Percentiles rank a stretch among this genome's conserved stretches.
phyloP scores from a whole-genome alignment of 495 filamentous ascomycete genomes.

The Mytilinidion resinicola region DNA sequence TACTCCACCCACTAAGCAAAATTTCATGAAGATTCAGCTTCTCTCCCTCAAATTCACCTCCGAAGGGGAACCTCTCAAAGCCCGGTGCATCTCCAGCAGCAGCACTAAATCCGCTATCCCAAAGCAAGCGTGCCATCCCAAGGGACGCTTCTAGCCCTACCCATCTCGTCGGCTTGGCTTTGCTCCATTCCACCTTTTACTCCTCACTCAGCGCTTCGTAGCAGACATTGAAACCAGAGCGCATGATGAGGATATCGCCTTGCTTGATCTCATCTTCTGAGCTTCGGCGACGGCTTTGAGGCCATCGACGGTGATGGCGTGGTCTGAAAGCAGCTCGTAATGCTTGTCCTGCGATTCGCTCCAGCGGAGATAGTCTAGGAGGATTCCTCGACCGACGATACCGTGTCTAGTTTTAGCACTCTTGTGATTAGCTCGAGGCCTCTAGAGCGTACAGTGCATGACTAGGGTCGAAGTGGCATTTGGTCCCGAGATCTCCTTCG shows the following conservation, averaged over 20 bases:
- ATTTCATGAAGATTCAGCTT: not conserved
- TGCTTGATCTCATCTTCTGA: constrained; percentile 45
- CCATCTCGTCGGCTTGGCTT: constrained; percentile 35
- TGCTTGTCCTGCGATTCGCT: not conserved
- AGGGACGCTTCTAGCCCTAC: constrained; percentile 46
- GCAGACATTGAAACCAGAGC: constrained; percentile 22
- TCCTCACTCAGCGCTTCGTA: not conserved
- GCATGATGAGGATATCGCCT: constrained; percentile 51
- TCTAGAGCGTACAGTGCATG: too few relatives aligned
- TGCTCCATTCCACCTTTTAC: constrained; percentile 27
- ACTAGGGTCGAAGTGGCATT: too few relatives aligned
- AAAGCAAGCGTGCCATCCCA: constrained; percentile 32
- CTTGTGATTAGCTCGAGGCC: too few relatives aligned
- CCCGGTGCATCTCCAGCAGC: constrained; percentile 30
- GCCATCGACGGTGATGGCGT: not conserved
- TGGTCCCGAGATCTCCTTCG: too few relatives aligned
- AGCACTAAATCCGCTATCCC: constrained; percentile 29
- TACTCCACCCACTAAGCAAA: not conserved
- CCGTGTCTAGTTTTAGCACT: constrained; percentile 26
- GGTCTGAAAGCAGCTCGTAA: not conserved
- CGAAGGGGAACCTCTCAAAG: constrained; percentile 18
- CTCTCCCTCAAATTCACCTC: not conserved
- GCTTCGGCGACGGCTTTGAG: constrained; percentile 40
- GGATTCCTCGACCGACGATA: constrained; percentile 40
- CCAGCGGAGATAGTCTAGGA: constrained; percentile 42